Base-by-base conservation (phyloP, 768 basidiomycete species). In the Imleria badia region DNA sequence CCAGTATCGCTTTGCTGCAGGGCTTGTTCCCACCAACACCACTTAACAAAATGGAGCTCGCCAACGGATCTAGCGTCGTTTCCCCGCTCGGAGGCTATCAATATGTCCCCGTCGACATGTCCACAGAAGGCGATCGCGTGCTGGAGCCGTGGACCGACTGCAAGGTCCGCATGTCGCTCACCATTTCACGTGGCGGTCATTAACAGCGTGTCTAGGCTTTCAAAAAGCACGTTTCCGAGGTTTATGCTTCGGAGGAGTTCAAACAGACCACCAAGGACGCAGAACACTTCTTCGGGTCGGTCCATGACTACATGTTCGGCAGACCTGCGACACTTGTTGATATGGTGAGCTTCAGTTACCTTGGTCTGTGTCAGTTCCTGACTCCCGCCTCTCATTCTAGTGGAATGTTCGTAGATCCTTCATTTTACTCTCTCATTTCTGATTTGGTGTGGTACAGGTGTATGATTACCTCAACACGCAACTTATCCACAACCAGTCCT, bases 81-180 rank as follows among this genome's bases (percentile, higher is more conserved):
- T 81, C 87, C 8, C 90, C 91, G n/a, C 80, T 94, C 26, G 83
- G 84, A 9, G 89, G 89, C 1, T 94, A 93, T 72, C 90, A 92
- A 72, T 94, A 94, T 60, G 81, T 94, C 51, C 89, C 91, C 30
- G 87, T 94, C 46, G 89, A 91, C 68, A 67, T 71, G 67, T 40
- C 54, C 15, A 45, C 64, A 1, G 62, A 63, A 52, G 86, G 88
- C 56, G 88, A 91, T 68, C 83, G 85, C 62, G 87, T 87, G 51
- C 74, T 93, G 59, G 89, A 93, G 73, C 85, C 85, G 49, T 93
- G 88, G 89, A 81, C 80, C 8, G 74, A 78, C 55, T 85, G 84
- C 67, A 79, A 81, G 22, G 81, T 83, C 58, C 48, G 75, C 59
- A 36, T 34, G 43, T 14, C 22, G 45, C 41, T 61, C 56, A 7